A percentile compares a stretch with the other conserved stretches of the same genome.
Conservation (phyloP, 352 stramenopile genomes). For the Pythium pyrilobum region DNA sequence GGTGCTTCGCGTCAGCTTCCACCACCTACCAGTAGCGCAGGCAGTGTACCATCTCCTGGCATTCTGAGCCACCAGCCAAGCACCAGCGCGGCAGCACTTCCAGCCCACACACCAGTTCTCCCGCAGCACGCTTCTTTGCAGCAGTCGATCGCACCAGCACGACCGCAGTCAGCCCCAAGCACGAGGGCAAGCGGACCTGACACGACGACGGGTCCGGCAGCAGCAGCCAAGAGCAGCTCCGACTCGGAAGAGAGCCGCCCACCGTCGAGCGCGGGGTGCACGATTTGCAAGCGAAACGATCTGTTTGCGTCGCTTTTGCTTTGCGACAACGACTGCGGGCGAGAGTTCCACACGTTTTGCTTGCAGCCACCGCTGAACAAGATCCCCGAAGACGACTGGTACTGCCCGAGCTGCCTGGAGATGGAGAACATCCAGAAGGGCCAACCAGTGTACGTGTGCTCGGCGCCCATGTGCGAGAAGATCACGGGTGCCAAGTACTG, state of each 20-base stretch:
- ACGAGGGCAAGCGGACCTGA: not conserved
- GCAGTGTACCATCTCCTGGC: too few species aligned
- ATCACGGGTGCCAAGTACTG: slow-evolving; percentile 39
- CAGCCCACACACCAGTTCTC: too few species aligned
- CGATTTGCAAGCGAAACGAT: slow-evolving; percentile 32
- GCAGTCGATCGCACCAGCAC: too few species aligned
- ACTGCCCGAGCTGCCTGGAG: slow-evolving; percentile 32
- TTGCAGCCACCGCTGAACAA: slow-evolving; percentile 34
- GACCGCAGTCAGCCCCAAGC: too few species aligned
- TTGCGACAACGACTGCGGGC: slow-evolving; percentile 50
- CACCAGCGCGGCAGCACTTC: too few species aligned
- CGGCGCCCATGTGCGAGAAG: slow-evolving; percentile 26
- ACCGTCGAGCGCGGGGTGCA: slow-evolving; percentile 14
- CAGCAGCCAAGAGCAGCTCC: not conserved
- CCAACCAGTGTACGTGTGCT: slow-evolving; percentile 30
- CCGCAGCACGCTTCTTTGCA: too few species aligned
- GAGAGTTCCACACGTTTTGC: slow-evolving; percentile 49
- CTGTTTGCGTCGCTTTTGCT: slow-evolving; percentile 34
- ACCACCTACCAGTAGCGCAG: too few species aligned
- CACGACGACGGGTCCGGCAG: not conserved
- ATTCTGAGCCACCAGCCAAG: too few species aligned
- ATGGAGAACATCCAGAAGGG: slow-evolving; percentile 19
- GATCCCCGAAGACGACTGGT: slow-evolving; percentile 46
- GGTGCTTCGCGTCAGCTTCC: too few species aligned
- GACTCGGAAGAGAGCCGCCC: not conserved